Evolutionary conservation across 2,329 filamentous ascomycete genomes (phyloP), one percentile per base, ranked within the genome.

Genomic region (Cytospora piceicola): DNA sequence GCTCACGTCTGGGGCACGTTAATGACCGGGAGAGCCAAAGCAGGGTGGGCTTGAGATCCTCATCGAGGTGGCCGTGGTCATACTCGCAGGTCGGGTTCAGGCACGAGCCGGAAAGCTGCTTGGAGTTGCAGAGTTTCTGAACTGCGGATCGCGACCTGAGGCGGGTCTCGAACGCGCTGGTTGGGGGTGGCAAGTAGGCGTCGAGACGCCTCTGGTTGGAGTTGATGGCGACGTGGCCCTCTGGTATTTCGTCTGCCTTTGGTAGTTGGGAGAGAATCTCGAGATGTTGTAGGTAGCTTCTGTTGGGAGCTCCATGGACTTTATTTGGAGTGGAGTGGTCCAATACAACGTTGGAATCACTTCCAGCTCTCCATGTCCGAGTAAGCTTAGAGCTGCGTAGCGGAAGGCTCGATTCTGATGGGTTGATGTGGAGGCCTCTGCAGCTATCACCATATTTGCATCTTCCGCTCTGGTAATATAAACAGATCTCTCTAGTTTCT

Each of bases 371-470:
- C 64, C 56, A 27, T 34, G 51, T 34, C 63, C 69, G 29, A 39
- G 63, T 22, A 46, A 58, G 20, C 55, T 51, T 53, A 46, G 52
- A 32, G 42, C 17, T 57, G 64, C 51, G 53, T 30, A 52, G 17
- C 20, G 46, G 63, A 39, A 46, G 57, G 27, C 20, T 65, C 30
- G 56, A 61, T 1, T 58, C 8, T 4, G 52, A 4, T 11, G 65
- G 29, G 30, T 68, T 68, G 8, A 67, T 22, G 61, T 76, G 75
- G 46, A 71, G 60, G 12, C 71, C 70, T 53, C 72, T 75, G 68
- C 75, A 76, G 1, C 51, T 57, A 36, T 69, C 70, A 52, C 73
- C 74, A 29, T 71, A 74, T 49, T 72, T 71, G 67, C 74, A 76
- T 58, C 73, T 75, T 7, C 73, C 74, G 15, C 69, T 17, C 15